A percentile compares a stretch with the other conserved stretches of the same genome.
These are phyloP conservation scores for Gaeumannomyces tritici DNA, from an alignment of 2,329 filamentous ascomycete genomes.

Conservation along the genomic window DNA sequence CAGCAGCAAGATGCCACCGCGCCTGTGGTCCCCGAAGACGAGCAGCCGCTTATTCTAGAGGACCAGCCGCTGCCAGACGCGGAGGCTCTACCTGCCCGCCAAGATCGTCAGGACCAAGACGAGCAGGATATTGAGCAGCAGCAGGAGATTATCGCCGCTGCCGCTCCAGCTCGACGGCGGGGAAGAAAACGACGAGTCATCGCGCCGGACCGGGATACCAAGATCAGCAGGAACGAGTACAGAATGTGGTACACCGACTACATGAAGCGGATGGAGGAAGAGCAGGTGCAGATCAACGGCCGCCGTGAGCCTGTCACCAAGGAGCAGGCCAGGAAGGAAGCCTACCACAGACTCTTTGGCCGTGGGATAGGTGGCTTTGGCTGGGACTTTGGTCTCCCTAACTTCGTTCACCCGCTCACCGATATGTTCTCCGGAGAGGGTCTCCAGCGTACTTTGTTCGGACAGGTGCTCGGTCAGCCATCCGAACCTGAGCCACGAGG, in stretches of 20 bases:
- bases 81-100: not conserved
- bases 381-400: not conserved
- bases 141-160: not conserved
- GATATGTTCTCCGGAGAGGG: constrained; percentile 8
- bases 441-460: constrained; percentile 7
- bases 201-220: constrained; percentile 10
- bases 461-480: constrained; percentile 9
- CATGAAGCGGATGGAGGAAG: constrained; percentile 8
- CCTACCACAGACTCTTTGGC: constrained; percentile 9
- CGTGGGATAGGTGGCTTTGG: constrained; percentile 11
- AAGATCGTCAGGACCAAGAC: not conserved
- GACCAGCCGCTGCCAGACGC: constrained; percentile 3
- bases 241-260: constrained; percentile 9
- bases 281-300: not conserved
- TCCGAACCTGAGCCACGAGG: constrained; percentile 8
- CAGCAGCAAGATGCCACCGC: constrained; percentile 1
- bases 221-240: constrained; percentile 11
- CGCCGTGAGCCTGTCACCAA: constrained; percentile 6
- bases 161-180: not conserved
- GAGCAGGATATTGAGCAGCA: constrained; percentile 5
- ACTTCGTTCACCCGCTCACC: constrained; percentile 6
- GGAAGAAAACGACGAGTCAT: constrained; percentile 5
- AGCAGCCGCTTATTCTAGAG: not conserved
- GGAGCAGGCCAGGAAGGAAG: constrained; percentile 5
- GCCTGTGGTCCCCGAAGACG: constrained; percentile 5